Percentiles rank a stretch among this genome's conserved stretches.
These are phyloP conservation scores for Fraxinus cuspidata DNA, from an alignment of 257 asterid genomes.

Conservation along the genomic window DNA sequence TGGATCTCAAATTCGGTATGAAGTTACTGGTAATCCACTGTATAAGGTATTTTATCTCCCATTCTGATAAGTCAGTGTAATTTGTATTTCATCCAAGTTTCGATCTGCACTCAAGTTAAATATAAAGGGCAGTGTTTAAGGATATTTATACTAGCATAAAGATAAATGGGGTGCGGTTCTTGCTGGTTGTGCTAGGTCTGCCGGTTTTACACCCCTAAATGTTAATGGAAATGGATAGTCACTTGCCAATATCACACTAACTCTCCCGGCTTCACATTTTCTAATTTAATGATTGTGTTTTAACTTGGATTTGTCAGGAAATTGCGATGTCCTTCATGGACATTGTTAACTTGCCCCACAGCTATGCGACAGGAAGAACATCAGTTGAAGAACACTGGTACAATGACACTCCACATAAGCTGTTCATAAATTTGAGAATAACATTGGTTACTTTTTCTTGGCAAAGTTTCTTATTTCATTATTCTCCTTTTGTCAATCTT, in stretches of 20 bases:
- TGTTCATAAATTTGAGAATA: no score
- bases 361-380: conserved; percentile 96
- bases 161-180: no score
- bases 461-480: neutral
- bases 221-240: no score
- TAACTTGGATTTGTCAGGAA: conserved; percentile 49
- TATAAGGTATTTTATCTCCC: conserved; percentile 49
- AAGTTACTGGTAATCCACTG: conserved; percentile 78
- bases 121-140: no score
- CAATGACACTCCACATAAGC: neutral
- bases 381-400: conserved; percentile 72
- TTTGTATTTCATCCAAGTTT: neutral
- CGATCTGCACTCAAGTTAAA: no score
- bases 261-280: no score
- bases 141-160: no score
- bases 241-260: no score
- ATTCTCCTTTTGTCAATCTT: neutral
- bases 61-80: neutral
- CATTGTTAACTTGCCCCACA: conserved; percentile 75
- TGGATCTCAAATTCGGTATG: conserved; percentile 92
- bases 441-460: no score
- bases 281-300: no score
- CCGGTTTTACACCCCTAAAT: no score
- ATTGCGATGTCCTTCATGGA: conserved; percentile 75
- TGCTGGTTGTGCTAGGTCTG: no score